A percentile compares a stretch with the other conserved stretches of the same genome.
Evolutionary conservation across 2,329 filamentous ascomycete genomes (phyloP).

Genomic region (Teratosphaeria zuluensis): DNA sequence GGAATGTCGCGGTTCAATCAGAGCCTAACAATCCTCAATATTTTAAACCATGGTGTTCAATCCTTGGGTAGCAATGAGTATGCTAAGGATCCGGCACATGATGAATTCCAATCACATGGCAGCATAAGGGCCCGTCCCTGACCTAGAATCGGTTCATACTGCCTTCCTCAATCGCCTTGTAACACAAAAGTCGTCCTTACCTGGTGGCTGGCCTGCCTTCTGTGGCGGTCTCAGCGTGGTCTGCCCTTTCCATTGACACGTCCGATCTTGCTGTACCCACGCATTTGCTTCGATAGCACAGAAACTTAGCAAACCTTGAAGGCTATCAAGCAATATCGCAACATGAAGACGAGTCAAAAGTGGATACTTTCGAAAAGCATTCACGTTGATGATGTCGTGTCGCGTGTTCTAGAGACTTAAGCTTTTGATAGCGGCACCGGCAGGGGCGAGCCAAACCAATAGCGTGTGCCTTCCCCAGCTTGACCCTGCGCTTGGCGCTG

Average conservation of each 20-base stretch:
- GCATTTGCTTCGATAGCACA: background rate
- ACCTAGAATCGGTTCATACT: too few species aligned
- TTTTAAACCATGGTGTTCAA: too few species aligned
- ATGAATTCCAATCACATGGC: too few species aligned
- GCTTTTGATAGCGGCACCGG: background rate
- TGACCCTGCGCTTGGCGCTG: background rate
- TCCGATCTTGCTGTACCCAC: background rate
- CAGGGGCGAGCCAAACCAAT: background rate
- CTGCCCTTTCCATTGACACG: constrained; percentile 14
- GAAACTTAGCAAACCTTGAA: background rate
- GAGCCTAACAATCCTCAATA: too few species aligned
- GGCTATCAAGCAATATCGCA: background rate
- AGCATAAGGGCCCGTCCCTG: too few species aligned
- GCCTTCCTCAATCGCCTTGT: too few species aligned
- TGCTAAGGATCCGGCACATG: too few species aligned
- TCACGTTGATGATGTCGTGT: background rate
- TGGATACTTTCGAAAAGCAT: background rate
- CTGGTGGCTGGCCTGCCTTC: background rate
- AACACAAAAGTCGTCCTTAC: background rate
- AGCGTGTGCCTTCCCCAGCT: constrained; percentile 1
- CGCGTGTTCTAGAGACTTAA: background rate
- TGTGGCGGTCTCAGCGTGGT: constrained; percentile 7
- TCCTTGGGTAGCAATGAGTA: too few species aligned
- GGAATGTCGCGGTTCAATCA: too few species aligned
- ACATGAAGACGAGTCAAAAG: background rate